A percentile compares a stretch with the other conserved stretches of the same genome.
Conservation (phyloP, 495 filamentous ascomycete species). For the Xylaria flabelliformis region DNA sequence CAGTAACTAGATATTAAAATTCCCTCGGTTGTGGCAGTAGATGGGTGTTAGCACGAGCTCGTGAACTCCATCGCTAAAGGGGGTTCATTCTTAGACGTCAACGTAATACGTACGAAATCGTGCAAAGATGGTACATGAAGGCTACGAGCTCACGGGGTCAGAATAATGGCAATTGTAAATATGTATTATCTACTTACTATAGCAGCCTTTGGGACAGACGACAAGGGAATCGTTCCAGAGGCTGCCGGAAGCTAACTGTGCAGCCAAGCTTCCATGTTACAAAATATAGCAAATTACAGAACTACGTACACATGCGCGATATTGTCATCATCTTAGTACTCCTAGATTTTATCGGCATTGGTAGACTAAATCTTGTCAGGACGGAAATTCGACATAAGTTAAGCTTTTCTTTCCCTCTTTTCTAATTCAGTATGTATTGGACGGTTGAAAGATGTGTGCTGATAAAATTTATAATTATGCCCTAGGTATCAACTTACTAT, state of each 20-base stretch:
- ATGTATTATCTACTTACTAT: constrained; percentile 12
- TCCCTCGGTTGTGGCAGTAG: background rate
- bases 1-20: background rate
- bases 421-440: background rate
- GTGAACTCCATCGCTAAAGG: background rate
- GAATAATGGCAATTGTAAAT: constrained; percentile 5
- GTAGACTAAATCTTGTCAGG: background rate
- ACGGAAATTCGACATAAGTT: background rate
- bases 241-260: background rate
- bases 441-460: background rate
- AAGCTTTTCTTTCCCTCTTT: background rate
- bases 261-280: background rate
- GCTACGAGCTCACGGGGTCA: background rate
- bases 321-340: background rate
- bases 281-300: constrained; percentile 23
- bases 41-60: background rate
- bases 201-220: constrained; percentile 6
- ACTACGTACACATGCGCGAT: background rate
- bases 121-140: constrained; percentile 14
- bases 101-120: background rate
- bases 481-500: background rate
- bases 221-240: background rate
- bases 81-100: background rate
- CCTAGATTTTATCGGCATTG: background rate
- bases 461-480: background rate